These are phyloP conservation scores for Termitomyces sp. DNA, from an alignment of 768 basidiomycete species.

Conservation along the genomic window DNA sequence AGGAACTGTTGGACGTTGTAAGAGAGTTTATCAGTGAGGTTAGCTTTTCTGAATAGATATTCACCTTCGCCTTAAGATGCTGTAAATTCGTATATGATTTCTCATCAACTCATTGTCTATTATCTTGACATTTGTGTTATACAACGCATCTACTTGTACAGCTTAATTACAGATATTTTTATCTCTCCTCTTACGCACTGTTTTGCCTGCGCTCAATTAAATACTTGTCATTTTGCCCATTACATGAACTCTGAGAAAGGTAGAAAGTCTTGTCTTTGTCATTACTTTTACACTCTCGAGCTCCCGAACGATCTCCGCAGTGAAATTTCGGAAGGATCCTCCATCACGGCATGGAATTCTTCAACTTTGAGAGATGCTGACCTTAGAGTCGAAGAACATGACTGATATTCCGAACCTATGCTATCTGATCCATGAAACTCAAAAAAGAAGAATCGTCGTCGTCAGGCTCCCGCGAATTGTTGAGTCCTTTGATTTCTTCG, in stretches of 20 bases:
- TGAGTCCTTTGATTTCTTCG: too few species aligned
- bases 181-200: neutral
- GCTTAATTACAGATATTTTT: slow-evolving; percentile 3
- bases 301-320: too few species aligned
- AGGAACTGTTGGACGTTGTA: slow-evolving; percentile 54
- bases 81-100: neutral
- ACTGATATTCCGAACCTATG: too few species aligned
- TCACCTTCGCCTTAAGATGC: neutral
- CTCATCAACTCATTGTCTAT: neutral
- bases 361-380: too few species aligned
- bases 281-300: too few species aligned
- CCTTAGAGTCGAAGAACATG: too few species aligned
- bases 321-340: too few species aligned
- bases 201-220: neutral
- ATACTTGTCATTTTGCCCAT: neutral
- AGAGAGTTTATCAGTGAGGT: slow-evolving; percentile 68
- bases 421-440: too few species aligned
- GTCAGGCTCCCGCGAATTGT: too few species aligned
- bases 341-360: too few species aligned
- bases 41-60: slow-evolving; percentile 11
- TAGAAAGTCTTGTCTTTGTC: too few species aligned
- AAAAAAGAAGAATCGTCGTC: too few species aligned
- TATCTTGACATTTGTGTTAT: neutral
- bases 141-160: neutral
- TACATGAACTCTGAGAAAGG: neutral